These are phyloP conservation scores for Plantago coronopus DNA, from an alignment of 305 asterid species.

Conservation along the genomic window DNA sequence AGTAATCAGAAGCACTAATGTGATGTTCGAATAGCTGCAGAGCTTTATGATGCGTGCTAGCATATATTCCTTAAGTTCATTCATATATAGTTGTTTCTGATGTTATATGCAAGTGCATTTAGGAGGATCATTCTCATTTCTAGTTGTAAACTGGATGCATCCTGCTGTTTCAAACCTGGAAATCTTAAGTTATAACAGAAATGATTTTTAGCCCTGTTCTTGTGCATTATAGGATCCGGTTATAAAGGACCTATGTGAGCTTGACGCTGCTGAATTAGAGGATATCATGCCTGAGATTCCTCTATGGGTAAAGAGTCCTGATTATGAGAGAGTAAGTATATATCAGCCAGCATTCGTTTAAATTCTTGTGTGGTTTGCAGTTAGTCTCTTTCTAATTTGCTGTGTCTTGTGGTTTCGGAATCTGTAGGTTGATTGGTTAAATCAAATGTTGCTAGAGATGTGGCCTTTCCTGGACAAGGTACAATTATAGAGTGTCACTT, in stretches of 20 bases:
- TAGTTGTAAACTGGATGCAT: too few relatives aligned
- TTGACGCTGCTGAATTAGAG: conserved; percentile 46
- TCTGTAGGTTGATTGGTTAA: conserved; percentile 80
- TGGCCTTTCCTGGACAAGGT: conserved; percentile 92
- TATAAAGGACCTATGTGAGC: conserved; percentile 44
- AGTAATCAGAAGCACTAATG: too few relatives aligned
- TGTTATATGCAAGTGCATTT: too few relatives aligned
- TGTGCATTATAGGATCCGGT: conserved; percentile 44
- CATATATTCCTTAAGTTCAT: too few relatives aligned
- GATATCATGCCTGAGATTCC: conserved; percentile 76
- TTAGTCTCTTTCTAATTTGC: conserved; percentile 1
- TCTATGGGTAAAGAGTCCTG: conserved; percentile 80
- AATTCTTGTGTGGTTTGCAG: too few relatives aligned
- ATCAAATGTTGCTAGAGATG: conserved; percentile 54
- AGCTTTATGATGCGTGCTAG: too few relatives aligned
- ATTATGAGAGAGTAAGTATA: conserved; percentile 67
- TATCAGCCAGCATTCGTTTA: too few relatives aligned
- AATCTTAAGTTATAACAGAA: too few relatives aligned
- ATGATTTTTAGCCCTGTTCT: not conserved
- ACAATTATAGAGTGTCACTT: conserved; percentile 1
- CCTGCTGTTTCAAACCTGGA: too few relatives aligned
- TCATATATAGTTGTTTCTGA: too few relatives aligned
- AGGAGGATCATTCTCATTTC: too few relatives aligned
- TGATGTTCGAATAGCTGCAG: too few relatives aligned
- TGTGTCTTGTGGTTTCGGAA: conserved; percentile 7